Conservation (phyloP, 78 protist species). For the Polysphondylium violaceum region DNA sequence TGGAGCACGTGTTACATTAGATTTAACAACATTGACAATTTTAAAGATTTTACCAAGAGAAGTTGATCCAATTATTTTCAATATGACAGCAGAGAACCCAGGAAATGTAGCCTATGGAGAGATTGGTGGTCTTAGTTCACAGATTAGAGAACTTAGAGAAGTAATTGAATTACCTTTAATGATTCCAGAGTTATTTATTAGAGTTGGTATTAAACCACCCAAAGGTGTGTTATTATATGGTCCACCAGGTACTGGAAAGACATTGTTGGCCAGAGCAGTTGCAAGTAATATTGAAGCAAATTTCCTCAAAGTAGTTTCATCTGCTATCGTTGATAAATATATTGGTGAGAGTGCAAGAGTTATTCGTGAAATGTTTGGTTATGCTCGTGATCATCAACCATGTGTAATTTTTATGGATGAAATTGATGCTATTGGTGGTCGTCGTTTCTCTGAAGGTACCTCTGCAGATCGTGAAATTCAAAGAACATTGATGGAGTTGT, state of each 20-base stretch:
- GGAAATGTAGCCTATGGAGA: conserved; percentile 89
- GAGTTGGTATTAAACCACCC: conserved; percentile 99
- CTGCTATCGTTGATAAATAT: conserved; percentile 99
- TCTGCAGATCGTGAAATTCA: conserved; percentile 99
- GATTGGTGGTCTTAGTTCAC: conserved; percentile 98
- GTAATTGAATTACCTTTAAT: conserved; percentile 99
- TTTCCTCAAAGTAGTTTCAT: conserved; percentile 98
- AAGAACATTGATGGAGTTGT: conserved; percentile 99
- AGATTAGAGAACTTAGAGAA: conserved; percentile 98
- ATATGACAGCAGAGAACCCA: conserved; percentile 97
- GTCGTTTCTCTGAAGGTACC: conserved; percentile 97
- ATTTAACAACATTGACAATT: conserved; percentile 99
- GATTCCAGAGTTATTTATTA: conserved; percentile 98
- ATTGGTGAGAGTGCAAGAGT: conserved; percentile 99
- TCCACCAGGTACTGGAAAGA: conserved; percentile 99
- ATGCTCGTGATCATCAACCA: conserved; percentile 98
- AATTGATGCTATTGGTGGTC: conserved; percentile 99
- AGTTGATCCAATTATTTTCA: conserved; percentile 99
- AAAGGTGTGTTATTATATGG: conserved; percentile 99
- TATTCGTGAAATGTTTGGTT: conserved; percentile 99
- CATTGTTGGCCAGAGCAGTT: conserved; percentile 99
- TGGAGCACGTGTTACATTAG: conserved; percentile 99
- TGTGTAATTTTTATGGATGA: conserved; percentile 99
- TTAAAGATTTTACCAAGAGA: conserved; percentile 98
- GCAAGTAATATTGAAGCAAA: conserved; percentile 96